Conservation (phyloP, 768 basidiomycete genomes). For the Suillus clintonianus region DNA sequence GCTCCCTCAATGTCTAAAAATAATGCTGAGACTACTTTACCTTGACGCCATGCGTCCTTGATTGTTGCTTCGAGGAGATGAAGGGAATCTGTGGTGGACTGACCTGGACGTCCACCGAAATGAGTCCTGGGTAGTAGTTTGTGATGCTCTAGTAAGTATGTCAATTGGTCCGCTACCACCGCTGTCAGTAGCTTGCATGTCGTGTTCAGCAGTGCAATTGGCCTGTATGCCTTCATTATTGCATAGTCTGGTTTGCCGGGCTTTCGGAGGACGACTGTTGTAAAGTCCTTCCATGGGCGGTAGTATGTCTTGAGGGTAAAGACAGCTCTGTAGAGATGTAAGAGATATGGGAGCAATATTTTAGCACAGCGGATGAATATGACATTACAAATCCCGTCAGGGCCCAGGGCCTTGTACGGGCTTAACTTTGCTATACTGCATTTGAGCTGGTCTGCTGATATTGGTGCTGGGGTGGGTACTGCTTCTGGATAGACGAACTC, state of each 20-base stretch:
- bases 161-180: conserved; percentile 26
- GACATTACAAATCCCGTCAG: conserved; percentile 30
- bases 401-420: conserved; percentile 23
- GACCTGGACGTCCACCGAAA: too few species aligned
- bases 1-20: too few species aligned
- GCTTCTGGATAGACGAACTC: too few species aligned
- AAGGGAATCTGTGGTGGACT: too few species aligned
- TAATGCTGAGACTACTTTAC: too few species aligned
- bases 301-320: conserved; percentile 15
- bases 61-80: too few species aligned
- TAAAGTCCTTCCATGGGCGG: conserved; percentile 24
- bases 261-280: conserved; percentile 35
- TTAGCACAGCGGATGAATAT: conserved; percentile 16
- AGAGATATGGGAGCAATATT: conserved; percentile 9
- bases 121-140: conserved; percentile 34
- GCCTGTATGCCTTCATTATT: conserved; percentile 35
- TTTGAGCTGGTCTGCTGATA: too few species aligned
- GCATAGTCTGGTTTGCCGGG: conserved; percentile 39
- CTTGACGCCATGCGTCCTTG: too few species aligned
- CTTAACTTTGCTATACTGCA: too few species aligned
- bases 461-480: too few species aligned
- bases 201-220: conserved; percentile 38
- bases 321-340: conserved; percentile 8
- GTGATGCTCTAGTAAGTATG: conserved; percentile 29
- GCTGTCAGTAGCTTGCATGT: conserved; percentile 31